Base-by-base conservation (phyloP, 768 basidiomycete species). In the Baorangia bicolor region DNA sequence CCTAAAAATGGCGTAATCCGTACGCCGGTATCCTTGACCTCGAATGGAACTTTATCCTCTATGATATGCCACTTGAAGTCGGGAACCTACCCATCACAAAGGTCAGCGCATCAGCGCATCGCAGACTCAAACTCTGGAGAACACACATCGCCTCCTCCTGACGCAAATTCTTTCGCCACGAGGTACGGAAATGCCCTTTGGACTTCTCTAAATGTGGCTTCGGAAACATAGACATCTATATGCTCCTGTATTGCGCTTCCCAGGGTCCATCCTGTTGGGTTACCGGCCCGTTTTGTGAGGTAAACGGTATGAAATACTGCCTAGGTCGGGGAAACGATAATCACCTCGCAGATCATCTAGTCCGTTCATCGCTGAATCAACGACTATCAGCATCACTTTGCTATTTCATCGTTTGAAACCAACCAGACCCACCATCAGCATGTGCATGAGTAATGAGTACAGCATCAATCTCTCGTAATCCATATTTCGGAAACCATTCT, bases 381-480 rank as follows among this genome's bases (percentile, higher is more conserved):
- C 41, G 10, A 37, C 21, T 5, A 50, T 57, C 40, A 62, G 56
- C n/a, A 37, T 39, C 49, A 21, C n/a, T 27, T 30, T 30, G 13
- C 40, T 13, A 27, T 37, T 34, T 31, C 33, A 40, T n/a, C 25
- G 3, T 31, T 37, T 16, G 31, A 53, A 44, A 48, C 20, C n/a
- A 38, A 14, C 10, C 12, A 51, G 31, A 58, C 65, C 14, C 48
- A 81, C 82, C 90, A 72, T 92, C 91, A 35, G 91, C 89, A 73
- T 95, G 94, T 9, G 90, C 85, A 71, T 95, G 93, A 0, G 92
- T 94, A 39, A 96, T 83, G 16, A 97, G 74, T 11, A 96, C 78
- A 39, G 83, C 86, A 62, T 90, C 85, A 51, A 89, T 86, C 57
- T 77, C 74, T 62, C 92, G 77, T 40, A 96, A 73, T 4, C 83